A percentile compares a stretch with the other conserved stretches of the same genome.
phyloP scores from a whole-genome alignment of 495 filamentous ascomycete species.

The Xylaria bambusicola region DNA sequence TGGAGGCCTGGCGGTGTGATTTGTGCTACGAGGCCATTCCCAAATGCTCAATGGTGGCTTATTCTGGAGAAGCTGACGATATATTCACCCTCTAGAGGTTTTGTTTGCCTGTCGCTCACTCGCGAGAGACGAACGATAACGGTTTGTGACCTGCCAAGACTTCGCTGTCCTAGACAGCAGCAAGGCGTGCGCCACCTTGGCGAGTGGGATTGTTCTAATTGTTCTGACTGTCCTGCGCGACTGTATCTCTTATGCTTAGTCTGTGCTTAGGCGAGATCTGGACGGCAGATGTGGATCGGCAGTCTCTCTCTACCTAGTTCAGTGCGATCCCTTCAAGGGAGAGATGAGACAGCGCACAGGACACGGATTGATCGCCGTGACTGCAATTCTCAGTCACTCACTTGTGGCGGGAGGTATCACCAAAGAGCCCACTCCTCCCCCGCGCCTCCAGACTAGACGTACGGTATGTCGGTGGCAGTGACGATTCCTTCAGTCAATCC shows the following conservation, averaged over 20 bases:
- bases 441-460: not conserved
- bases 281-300: conserved; percentile 18
- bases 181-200: conserved; percentile 8
- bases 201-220: too few species aligned
- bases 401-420: not conserved
- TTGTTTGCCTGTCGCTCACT: too few species aligned
- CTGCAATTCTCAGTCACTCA: not conserved
- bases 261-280: conserved; percentile 16
- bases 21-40: not conserved
- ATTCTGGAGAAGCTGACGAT: not conserved
- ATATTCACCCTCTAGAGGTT: too few species aligned
- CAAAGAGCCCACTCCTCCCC: not conserved
- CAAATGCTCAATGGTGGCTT: conserved; percentile 5
- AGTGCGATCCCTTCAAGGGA: not conserved
- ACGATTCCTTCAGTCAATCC: not conserved
- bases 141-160: not conserved
- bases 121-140: not conserved
- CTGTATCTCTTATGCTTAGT: not conserved
- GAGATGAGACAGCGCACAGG: not conserved
- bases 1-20: conserved; percentile 8
- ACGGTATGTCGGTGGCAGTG: not conserved
- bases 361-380: conserved; percentile 1
- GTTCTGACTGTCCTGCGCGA: conserved; percentile 10
- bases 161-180: not conserved
- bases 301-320: conserved; percentile 1